Conservation (phyloP, 1,284 basidiomycete species). For the Schizophyllum amplum region DNA sequence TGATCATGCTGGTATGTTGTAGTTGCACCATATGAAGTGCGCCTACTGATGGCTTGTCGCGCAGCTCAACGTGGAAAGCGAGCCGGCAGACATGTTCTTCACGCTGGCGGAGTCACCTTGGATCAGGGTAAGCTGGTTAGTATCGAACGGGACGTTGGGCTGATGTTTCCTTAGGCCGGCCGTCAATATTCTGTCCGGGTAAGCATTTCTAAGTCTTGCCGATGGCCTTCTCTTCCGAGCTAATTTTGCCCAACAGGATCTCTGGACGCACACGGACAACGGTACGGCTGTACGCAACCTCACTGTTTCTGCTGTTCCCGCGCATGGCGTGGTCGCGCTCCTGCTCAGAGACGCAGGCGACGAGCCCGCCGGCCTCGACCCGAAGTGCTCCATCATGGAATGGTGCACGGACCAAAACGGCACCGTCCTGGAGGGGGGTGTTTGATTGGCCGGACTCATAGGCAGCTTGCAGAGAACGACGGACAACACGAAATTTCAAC, state of each 20-base stretch:
- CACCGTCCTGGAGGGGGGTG: slow-evolving; percentile 15
- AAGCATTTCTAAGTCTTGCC: slow-evolving; percentile 18
- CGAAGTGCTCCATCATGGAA: slow-evolving; percentile 36
- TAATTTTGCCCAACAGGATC: slow-evolving; percentile 33
- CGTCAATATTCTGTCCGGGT: slow-evolving; percentile 53
- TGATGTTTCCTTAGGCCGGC: slow-evolving; percentile 34
- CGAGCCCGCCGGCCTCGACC: slow-evolving; percentile 46
- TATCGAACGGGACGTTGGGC: too few relatives aligned
- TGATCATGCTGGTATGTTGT: slow-evolving; percentile 46
- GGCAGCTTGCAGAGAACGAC: too few relatives aligned
- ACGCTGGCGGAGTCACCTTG: slow-evolving; percentile 62
- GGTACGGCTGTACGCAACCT: slow-evolving; percentile 58
- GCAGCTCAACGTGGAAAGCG: slow-evolving; percentile 44
- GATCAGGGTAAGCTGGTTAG: slow-evolving; percentile 24
- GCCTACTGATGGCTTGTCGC: background rate
- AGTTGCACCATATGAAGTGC: background rate
- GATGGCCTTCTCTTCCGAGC: background rate
- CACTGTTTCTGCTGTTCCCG: slow-evolving; percentile 46
- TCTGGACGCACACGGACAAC: slow-evolving; percentile 63
- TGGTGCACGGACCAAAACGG: slow-evolving; percentile 39
- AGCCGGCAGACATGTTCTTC: slow-evolving; percentile 50
- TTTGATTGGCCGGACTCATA: too few relatives aligned
- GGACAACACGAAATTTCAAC: too few relatives aligned
- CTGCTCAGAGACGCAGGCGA: slow-evolving; percentile 57
- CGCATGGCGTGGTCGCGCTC: slow-evolving; percentile 65